These are phyloP conservation scores for Grosmannia clavigera DNA, from an alignment of 2,329 filamentous ascomycete genomes.

Conservation along the genomic window DNA sequence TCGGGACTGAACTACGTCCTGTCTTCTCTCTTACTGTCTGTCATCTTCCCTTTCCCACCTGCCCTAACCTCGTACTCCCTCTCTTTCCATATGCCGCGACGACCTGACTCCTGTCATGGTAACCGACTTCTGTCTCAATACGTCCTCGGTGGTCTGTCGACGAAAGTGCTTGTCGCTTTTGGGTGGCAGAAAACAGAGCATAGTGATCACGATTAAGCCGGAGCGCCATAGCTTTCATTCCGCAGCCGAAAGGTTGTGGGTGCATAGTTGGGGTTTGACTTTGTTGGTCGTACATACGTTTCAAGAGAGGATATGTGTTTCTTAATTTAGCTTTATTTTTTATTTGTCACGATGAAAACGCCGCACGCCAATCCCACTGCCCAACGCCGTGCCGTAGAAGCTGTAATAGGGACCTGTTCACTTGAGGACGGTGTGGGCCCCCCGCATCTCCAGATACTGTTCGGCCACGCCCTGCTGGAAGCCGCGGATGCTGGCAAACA, in stretches of 20 bases:
- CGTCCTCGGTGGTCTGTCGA: slow-evolving; percentile 71
- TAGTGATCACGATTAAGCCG: slow-evolving; percentile 93
- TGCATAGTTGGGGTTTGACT: slow-evolving; percentile 95
- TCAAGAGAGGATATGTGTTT: neutral
- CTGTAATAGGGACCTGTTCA: slow-evolving; percentile 28
- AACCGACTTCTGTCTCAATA: slow-evolving; percentile 53
- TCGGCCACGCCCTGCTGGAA: slow-evolving; percentile 76
- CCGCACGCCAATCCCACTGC: neutral
- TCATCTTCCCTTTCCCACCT: neutral
- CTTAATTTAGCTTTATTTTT: neutral
- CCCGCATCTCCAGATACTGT: slow-evolving; percentile 77
- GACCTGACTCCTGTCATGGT: slow-evolving; percentile 40
- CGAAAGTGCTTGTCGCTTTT: slow-evolving; percentile 18
- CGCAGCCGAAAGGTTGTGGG: slow-evolving; percentile 61
- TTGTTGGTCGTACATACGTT: slow-evolving; percentile 67
- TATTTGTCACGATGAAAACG: neutral
- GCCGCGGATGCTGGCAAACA: slow-evolving; percentile 71
- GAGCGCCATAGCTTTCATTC: slow-evolving; percentile 78
- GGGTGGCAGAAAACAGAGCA: slow-evolving; percentile 57
- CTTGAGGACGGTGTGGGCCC: slow-evolving; percentile 87
- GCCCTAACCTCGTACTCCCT: neutral
- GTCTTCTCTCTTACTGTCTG: neutral
- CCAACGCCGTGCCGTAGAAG: too few relatives aligned
- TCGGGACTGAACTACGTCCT: neutral
- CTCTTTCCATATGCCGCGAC: slow-evolving; percentile 35